Evolutionary conservation across 441 rosid genomes (phyloP).

Genomic region (Adansonia grandidieri): DNA sequence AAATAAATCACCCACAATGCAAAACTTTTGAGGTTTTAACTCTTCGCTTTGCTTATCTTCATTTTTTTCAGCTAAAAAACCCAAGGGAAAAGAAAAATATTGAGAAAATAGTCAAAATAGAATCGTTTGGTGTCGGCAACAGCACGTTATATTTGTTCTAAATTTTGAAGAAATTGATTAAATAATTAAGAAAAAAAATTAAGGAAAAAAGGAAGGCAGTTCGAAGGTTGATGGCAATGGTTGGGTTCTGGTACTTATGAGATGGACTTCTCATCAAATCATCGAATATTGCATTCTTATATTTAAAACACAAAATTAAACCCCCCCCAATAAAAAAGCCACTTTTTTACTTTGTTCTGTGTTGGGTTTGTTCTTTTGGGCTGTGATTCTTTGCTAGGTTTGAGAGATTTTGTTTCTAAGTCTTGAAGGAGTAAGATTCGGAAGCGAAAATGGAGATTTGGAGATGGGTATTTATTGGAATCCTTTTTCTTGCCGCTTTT

Average conservation of each 20-base stretch:
- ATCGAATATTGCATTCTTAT: background rate
- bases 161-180: background rate
- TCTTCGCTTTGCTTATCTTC: background rate
- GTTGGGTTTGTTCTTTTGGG: conserved; percentile 18
- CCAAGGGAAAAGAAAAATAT: background rate
- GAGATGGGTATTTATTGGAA: conserved; percentile 58
- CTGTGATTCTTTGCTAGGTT: conserved; percentile 29
- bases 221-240: conserved; percentile 27
- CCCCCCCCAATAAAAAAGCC: conserved; percentile 13
- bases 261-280: conserved; percentile 40
- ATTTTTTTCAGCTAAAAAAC: background rate
- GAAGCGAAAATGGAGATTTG: conserved; percentile 49
- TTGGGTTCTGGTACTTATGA: conserved; percentile 34
- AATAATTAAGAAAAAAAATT: background rate
- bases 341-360: conserved; percentile 14
- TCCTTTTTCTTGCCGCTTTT: conserved; percentile 42
- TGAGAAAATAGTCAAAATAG: background rate
- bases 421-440: background rate
- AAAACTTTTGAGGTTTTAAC: no score
- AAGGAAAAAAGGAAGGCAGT: conserved; percentile 7
- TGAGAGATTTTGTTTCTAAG: background rate
- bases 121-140: conserved; percentile 5
- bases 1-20: no score
- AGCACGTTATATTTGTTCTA: background rate
- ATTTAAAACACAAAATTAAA: background rate